These are phyloP conservation scores for Scleroderma bovista DNA, from an alignment of 768 basidiomycete species.

Conservation along the genomic window DNA sequence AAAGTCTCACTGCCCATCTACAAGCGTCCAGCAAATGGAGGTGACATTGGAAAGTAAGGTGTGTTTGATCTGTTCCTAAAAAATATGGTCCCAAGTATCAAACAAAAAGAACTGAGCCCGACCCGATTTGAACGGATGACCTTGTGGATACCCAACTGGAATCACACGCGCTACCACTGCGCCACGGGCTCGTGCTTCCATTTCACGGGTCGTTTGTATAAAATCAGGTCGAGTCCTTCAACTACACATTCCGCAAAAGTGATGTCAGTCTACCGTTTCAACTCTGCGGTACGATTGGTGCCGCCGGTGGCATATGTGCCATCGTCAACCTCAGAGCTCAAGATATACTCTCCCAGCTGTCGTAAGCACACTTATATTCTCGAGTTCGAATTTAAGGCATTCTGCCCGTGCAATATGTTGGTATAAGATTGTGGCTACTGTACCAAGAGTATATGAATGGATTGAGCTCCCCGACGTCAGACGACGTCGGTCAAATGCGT, in stretches of 20 bases:
- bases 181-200: conserved; percentile 25
- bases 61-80: neutral
- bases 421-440: too few relatives aligned
- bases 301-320: conserved; percentile 40
- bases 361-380: too few relatives aligned
- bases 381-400: neutral
- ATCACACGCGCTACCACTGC: conserved; percentile 38
- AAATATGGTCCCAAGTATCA: too few relatives aligned
- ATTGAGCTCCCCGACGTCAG: too few relatives aligned
- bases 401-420: too few relatives aligned
- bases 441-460: neutral
- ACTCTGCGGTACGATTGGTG: conserved; percentile 6
- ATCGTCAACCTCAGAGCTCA: conserved; percentile 23
- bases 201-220: neutral
- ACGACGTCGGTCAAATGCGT: too few relatives aligned
- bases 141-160: conserved; percentile 35
- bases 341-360: too few relatives aligned
- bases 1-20: too few relatives aligned
- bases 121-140: conserved; percentile 46
- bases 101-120: conserved; percentile 30
- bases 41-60: too few relatives aligned
- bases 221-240: neutral
- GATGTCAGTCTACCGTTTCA: conserved; percentile 21
- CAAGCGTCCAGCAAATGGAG: too few relatives aligned
- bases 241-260: too few relatives aligned